Conservation (phyloP, 2,329 filamentous ascomycete species). For the Trichoderma sp. region DNA sequence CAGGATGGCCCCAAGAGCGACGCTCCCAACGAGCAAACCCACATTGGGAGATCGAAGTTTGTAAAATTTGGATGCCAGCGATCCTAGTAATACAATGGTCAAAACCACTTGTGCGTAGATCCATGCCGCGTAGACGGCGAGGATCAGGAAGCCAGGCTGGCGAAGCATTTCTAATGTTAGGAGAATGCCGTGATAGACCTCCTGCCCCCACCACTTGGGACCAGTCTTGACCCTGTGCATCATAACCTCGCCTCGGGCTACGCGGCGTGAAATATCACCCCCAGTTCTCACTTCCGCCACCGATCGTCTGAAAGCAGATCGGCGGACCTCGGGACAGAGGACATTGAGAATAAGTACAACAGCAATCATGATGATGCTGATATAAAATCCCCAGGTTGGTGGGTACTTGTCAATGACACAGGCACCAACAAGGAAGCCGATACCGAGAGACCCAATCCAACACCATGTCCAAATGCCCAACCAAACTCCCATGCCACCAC, state of each 20-base stretch:
- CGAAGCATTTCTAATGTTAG: conserved; percentile 68
- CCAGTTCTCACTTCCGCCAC: conserved; percentile 61
- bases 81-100: conserved; percentile 69
- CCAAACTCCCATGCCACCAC: conserved; percentile 79
- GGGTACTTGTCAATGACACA: conserved; percentile 62
- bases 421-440: conserved; percentile 72
- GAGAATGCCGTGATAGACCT: conserved; percentile 67
- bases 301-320: conserved; percentile 66
- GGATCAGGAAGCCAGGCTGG: conserved; percentile 70
- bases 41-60: conserved; percentile 61
- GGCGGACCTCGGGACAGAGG: conserved; percentile 68
- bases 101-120: conserved; percentile 75
- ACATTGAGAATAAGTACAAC: conserved; percentile 67
- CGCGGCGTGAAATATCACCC: conserved; percentile 51
- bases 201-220: conserved; percentile 74
- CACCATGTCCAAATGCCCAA: conserved; percentile 76
- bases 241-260: conserved; percentile 72
- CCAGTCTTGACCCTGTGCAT: conserved; percentile 71
- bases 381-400: conserved; percentile 74
- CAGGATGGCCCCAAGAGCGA: conserved; percentile 66
- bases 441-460: conserved; percentile 66
- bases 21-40: conserved; percentile 62
- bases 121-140: conserved; percentile 73
- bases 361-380: conserved; percentile 66
- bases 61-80: conserved; percentile 69